Conservation (phyloP, 768 basidiomycete species). For the Melanogaster broomeanus region DNA sequence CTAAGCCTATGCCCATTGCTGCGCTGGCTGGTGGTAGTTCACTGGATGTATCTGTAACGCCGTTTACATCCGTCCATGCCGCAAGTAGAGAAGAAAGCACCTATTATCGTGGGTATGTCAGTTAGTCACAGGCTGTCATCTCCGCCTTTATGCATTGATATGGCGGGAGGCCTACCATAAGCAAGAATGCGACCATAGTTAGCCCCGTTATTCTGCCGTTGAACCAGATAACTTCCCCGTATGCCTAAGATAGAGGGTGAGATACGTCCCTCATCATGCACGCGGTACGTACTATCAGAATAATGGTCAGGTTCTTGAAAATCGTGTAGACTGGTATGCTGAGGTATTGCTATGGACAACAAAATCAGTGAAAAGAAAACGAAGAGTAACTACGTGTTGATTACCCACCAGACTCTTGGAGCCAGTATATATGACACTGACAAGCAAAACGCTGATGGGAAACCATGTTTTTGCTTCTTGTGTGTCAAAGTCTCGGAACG, state of each 20-base stretch:
- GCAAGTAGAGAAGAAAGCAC: conserved; percentile 93
- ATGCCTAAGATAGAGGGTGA: conserved; percentile 57
- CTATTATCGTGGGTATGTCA: conserved; percentile 38
- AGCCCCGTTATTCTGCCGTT: conserved; percentile 85
- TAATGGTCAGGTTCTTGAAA: conserved; percentile 99
- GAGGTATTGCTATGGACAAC: conserved; percentile 77
- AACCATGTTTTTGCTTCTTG: conserved; percentile 92
- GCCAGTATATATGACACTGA: conserved; percentile 96
- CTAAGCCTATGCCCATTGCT: conserved; percentile 28
- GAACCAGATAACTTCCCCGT: conserved; percentile 98
- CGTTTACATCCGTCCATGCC: conserved; percentile 86
- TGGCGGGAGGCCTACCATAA: conserved; percentile 67
- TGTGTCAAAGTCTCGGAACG: conserved; percentile 80
- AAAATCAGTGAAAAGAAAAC: not conserved
- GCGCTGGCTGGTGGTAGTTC: conserved; percentile 26
- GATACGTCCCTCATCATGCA: not conserved
- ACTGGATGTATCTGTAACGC: conserved; percentile 34
- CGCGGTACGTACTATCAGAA: conserved; percentile 75
- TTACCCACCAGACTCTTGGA: conserved; percentile 91
- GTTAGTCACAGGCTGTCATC: not conserved
- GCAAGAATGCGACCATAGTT: conserved; percentile 84
- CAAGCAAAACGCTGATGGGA: conserved; percentile 90
- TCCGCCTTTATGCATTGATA: not conserved
- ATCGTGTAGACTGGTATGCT: conserved; percentile 98
- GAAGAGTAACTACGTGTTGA: too few relatives aligned